These are phyloP conservation scores for Protoeuglena noctilucae DNA, from an alignment of 139 green algal species.

Conservation along the genomic window DNA sequence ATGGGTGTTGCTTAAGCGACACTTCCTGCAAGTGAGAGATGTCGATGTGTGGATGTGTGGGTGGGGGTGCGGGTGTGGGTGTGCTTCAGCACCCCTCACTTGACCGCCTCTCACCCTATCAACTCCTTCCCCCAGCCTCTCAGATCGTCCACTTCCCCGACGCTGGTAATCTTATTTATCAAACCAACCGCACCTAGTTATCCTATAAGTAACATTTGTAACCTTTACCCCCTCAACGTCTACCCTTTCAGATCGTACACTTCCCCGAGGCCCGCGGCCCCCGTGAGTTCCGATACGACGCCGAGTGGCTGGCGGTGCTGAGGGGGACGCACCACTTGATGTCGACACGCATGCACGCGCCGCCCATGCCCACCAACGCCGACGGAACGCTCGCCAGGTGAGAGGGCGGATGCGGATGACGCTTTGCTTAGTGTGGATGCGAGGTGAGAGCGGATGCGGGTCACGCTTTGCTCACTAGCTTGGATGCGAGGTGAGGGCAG, in stretches of 20 bases:
- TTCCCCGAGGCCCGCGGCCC: conserved; percentile 25
- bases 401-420: background rate
- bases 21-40: background rate
- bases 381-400: background rate
- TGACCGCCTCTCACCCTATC: too few relatives aligned
- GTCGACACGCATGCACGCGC: conserved; percentile 23
- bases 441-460: conserved; percentile 4
- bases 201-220: background rate
- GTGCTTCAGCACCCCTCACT: background rate
- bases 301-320: conserved; percentile 84
- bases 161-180: background rate
- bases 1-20: background rate
- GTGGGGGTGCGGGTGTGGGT: background rate
- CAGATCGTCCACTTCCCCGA: background rate
- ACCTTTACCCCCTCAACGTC: background rate
- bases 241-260: conserved; percentile 37
- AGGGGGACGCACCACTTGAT: conserved; percentile 44
- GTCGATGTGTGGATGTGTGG: background rate
- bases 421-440: background rate
- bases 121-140: too few relatives aligned
- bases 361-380: conserved; percentile 1
- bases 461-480: conserved; percentile 37
- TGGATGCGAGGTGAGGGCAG: conserved; percentile 27
- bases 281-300: conserved; percentile 65
- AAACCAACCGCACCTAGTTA: background rate